These are phyloP conservation scores for Macrophomina pseudophaseolina DNA, from an alignment of 2,329 filamentous ascomycete genomes.

Conservation along the genomic window DNA sequence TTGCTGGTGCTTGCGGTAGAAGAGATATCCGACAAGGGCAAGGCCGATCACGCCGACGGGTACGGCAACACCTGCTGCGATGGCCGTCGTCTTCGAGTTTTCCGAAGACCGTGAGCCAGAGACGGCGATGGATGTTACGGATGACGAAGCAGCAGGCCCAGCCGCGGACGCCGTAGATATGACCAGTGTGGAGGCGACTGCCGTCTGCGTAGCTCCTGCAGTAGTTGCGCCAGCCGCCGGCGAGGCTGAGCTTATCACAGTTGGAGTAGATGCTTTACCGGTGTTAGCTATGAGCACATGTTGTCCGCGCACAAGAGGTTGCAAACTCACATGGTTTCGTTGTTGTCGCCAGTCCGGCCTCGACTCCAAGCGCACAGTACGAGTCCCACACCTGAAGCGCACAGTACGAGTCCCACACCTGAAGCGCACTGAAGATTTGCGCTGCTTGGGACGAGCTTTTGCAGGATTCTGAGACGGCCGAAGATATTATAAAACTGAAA, in stretches of 20 bases:
- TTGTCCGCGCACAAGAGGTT: too few relatives aligned
- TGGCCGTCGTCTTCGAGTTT: neutral
- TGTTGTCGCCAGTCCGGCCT: neutral
- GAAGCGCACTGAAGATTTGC: neutral
- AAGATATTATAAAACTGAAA: neutral
- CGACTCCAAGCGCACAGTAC: conserved; percentile 13
- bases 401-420: conserved; percentile 1
- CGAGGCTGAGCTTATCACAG: neutral
- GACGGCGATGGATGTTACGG: neutral
- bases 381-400: neutral
- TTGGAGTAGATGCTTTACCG: neutral
- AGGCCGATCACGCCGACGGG: conserved; percentile 13
- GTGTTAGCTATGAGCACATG: too few relatives aligned
- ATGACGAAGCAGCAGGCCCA: neutral
- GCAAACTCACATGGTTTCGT: neutral
- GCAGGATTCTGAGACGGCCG: neutral
- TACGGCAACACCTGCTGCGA: conserved; percentile 8
- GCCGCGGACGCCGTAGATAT: neutral
- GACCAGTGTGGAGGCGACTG: neutral
- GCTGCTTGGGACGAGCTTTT: neutral
- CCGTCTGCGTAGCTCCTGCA: neutral
- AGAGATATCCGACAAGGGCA: conserved; percentile 8
- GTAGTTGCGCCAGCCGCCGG: neutral
- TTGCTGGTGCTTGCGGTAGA: conserved; percentile 7
- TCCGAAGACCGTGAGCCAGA: neutral